Percentiles rank a stretch among this genome's conserved stretches.
Evolutionary conservation across 1,139 yeast species (phyloP).

Genomic region (Pichia terricola): DNA sequence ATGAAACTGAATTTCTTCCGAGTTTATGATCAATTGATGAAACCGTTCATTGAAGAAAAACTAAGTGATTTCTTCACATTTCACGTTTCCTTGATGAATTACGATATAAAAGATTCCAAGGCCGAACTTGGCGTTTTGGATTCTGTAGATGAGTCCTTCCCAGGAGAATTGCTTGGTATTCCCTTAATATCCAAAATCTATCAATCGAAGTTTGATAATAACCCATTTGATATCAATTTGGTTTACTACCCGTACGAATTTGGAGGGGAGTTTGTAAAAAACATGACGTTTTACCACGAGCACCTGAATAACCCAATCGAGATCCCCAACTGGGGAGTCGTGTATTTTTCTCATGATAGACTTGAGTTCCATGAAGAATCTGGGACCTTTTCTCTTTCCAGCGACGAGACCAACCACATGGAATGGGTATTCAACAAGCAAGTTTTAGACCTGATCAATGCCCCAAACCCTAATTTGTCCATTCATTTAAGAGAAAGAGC

Average conservation of each 20-base stretch:
- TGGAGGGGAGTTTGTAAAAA: conserved; percentile 12
- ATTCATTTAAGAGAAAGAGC: conserved; percentile 17
- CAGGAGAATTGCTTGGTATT: conserved; percentile 15
- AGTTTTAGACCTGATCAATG: conserved; percentile 11
- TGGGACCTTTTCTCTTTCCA: no score
- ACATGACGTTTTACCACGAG: conserved; percentile 1
- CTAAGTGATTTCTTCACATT: no score
- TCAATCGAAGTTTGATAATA: background rate
- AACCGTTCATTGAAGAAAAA: no score
- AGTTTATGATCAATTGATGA: conserved; percentile 13
- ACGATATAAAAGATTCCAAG: no score
- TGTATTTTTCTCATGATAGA: conserved; percentile 18
- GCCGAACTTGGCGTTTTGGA: no score
- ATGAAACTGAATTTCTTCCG: conserved; percentile 41
- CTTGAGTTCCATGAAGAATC: background rate
- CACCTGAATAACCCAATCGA: background rate
- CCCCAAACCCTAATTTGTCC: conserved; percentile 18
- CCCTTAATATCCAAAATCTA: conserved; percentile 16
- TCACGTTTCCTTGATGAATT: no score
- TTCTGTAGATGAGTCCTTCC: conserved; percentile 16
- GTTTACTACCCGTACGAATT: conserved; percentile 18
- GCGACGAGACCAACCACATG: no score
- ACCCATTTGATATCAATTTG: conserved; percentile 9
- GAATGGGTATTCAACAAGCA: background rate
- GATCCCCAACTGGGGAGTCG: conserved; percentile 14